Conservation (phyloP, 495 filamentous ascomycete genomes). For the Aspergillus bridgeri region DNA sequence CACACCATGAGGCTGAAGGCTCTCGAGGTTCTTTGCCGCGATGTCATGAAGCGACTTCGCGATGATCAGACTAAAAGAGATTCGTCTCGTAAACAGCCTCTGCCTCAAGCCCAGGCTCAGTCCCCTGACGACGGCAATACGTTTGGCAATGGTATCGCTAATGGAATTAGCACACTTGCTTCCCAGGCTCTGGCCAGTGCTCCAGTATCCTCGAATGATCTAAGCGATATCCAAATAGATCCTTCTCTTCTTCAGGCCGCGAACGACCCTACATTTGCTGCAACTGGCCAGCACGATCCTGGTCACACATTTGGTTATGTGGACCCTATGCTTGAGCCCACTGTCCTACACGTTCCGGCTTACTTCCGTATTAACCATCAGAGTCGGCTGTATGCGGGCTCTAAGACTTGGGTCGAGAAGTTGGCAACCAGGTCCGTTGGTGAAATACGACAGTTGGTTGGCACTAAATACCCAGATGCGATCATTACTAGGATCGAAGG, state of each 20-base stretch:
- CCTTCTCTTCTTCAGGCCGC: constrained; percentile 55
- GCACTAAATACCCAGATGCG: constrained; percentile 52
- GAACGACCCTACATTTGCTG: constrained; percentile 46
- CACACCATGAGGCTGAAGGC: constrained; percentile 59
- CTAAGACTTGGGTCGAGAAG: constrained; percentile 61
- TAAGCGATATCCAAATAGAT: constrained; percentile 63
- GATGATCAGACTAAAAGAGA: constrained; percentile 62
- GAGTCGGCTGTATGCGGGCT: constrained; percentile 43
- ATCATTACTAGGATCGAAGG: constrained; percentile 61
- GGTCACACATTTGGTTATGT: constrained; percentile 35
- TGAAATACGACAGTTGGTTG: constrained; percentile 53
- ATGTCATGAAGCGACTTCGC: constrained; percentile 71
- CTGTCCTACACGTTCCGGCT: constrained; percentile 45
- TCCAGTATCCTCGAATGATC: constrained; percentile 37
- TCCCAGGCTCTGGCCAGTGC: constrained; percentile 50
- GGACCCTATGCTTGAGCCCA: constrained; percentile 31
- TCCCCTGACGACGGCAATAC: constrained; percentile 26
- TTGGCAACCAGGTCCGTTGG: constrained; percentile 51
- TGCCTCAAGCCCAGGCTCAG: constrained; percentile 22
- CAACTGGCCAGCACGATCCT: constrained; percentile 38
- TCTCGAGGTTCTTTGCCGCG: constrained; percentile 64
- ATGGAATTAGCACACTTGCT: constrained; percentile 51
- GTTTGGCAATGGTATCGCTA: constrained; percentile 33
- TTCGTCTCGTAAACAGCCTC: constrained; percentile 48
- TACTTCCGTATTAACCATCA: constrained; percentile 62